These are phyloP conservation scores for Wickerhamiella vanderwaltii DNA, from an alignment of 805 yeast genomes.

Conservation along the genomic window DNA sequence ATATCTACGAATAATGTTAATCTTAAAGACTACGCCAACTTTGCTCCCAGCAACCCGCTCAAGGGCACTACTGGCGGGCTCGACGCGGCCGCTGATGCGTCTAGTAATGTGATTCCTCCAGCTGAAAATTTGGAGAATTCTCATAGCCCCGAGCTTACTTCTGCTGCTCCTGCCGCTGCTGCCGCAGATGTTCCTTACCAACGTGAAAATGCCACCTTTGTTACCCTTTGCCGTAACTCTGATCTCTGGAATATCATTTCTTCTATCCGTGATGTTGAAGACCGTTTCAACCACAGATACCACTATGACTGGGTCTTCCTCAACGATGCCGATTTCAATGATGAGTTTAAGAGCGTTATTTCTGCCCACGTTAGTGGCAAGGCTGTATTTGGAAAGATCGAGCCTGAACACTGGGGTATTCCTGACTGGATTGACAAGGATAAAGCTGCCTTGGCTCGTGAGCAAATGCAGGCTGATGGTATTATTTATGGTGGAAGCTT, in stretches of 20 bases:
- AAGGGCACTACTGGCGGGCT: conserved; percentile 18
- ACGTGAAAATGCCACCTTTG: conserved; percentile 34
- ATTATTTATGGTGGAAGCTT: conserved; percentile 66
- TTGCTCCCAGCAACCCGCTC: conserved; percentile 4
- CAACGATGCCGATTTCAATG: conserved; percentile 64
- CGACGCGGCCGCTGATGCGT: not conserved
- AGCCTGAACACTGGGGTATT: conserved; percentile 73
- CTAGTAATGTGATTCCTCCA: not conserved
- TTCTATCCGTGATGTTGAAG: conserved; percentile 62
- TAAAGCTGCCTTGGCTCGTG: conserved; percentile 52
- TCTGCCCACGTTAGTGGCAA: conserved; percentile 48
- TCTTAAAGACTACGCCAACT: conserved; percentile 18
- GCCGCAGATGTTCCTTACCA: conserved; percentile 9
- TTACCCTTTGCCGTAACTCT: conserved; percentile 53
- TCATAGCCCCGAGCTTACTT: conserved; percentile 6
- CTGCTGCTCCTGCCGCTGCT: conserved; percentile 8
- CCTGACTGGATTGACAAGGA: conserved; percentile 70
- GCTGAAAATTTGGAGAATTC: conserved; percentile 11
- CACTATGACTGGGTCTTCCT: conserved; percentile 89
- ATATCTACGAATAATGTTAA: conserved; percentile 22
- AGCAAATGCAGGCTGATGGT: conserved; percentile 39
- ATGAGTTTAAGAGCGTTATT: conserved; percentile 51
- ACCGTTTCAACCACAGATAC: conserved; percentile 61
- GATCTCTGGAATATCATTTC: conserved; percentile 47
- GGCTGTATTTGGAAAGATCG: conserved; percentile 60